Conservation (phyloP, 169 alveolate species). For the Toxoplasma gondii region DNA sequence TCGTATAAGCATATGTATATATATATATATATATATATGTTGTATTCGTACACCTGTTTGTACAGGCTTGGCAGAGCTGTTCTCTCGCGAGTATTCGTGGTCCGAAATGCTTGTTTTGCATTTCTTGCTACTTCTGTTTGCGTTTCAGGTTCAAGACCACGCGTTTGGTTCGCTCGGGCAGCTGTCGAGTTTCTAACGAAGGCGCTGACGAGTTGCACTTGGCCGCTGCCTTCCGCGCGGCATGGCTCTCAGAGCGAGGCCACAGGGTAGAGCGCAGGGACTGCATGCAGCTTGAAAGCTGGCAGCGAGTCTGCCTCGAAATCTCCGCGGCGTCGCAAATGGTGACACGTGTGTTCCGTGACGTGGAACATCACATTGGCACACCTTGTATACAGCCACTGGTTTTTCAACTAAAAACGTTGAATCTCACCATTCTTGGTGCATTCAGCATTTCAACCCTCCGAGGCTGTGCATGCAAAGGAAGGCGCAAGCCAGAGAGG, state of each 20-base stretch:
- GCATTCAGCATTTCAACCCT: no score
- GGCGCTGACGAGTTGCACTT: not conserved
- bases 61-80: not conserved
- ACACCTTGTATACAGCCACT: no score
- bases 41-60: not conserved
- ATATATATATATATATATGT: not conserved
- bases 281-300: not conserved
- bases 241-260: not conserved
- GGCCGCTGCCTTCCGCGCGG: conserved; percentile 14
- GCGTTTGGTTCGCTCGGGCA: conserved; percentile 38
- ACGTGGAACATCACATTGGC: no score
- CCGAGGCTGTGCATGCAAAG: no score
- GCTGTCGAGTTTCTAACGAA: conserved; percentile 27
- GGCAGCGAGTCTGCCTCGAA: not conserved
- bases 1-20: not conserved
- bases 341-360: not conserved
- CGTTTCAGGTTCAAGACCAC: not conserved
- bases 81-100: not conserved
- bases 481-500: no score
- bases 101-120: not conserved
- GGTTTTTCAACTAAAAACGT: no score
- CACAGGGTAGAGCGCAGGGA: not conserved
- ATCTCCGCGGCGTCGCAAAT: not conserved
- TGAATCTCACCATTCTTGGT: no score
- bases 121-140: not conserved